Evolutionary conservation across 2,329 filamentous ascomycete species (phyloP), one percentile per base, ranked within the genome.

Genomic region (Nemania bipapillata): DNA sequence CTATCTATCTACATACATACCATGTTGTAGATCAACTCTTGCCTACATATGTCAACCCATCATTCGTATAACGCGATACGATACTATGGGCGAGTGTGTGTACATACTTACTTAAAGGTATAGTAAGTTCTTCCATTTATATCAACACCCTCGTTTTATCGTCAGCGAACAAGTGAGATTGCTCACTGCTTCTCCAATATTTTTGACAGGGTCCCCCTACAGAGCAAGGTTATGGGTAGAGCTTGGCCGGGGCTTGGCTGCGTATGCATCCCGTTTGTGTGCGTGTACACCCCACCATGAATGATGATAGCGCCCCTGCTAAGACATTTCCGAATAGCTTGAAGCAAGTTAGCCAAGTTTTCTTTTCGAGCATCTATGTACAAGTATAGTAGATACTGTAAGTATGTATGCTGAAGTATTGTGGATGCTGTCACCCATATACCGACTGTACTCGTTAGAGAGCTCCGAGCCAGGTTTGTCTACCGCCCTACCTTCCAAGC

Each of bases 161-260:
- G 56, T 61, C 37, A n/a, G 42, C 28, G 26, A 49, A 60, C 30
- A 60, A 20, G 40, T 65, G 30, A 55, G 50, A 63, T 67, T 67
- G 40, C 49, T 45, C 54, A 30, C 22, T 60, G 15, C 37, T 49
- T 28, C 30, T 45, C 57, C 52, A 65, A 11, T 37, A 15, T n/a
- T 45, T 20, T n/a, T 37, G 15, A 63, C 63, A 58, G 24, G 66
- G 57, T 1, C 3, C 20, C 63, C 66, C 37, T 66, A 52, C 30
- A 45, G 26, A 42, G 45, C n/a, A 30, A 54, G 49, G 53, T 40
- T 47, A 57, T 64, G 45, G 45, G 45, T 57, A 58, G 11, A 61
- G 52, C 62, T 68, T 62, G 50, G 65, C 65, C 40, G n/a, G 35
- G 45, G 42, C 62, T 70, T 69, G 69, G 66, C 66, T 58, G 69